Conservation (phyloP, 768 basidiomycete genomes). For the Amylocystis lapponica region DNA sequence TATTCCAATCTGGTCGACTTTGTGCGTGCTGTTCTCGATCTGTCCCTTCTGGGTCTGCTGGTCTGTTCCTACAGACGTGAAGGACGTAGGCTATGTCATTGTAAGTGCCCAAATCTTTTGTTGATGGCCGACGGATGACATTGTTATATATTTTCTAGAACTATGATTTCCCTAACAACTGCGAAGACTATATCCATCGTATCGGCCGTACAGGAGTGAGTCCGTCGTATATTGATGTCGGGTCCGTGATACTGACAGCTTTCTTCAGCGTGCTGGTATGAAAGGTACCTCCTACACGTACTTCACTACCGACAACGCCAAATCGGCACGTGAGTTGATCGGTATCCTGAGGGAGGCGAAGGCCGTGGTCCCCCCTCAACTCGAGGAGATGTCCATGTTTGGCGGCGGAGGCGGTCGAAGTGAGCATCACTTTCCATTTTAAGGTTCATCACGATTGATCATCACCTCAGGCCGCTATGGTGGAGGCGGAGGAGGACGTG, state of each 20-base stretch:
- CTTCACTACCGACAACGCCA: conserved; percentile 95
- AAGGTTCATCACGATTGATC: conserved; percentile 5
- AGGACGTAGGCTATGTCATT: conserved; percentile 98
- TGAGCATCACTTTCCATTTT: conserved; percentile 14
- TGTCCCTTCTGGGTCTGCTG: conserved; percentile 29
- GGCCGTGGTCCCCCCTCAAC: conserved; percentile 76
- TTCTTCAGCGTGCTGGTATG: conserved; percentile 74
- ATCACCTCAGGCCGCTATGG: conserved; percentile 51
- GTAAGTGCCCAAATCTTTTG: conserved; percentile 41
- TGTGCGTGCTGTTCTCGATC: conserved; percentile 18
- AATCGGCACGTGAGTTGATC: conserved; percentile 88
- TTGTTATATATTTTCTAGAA: conserved; percentile 55
- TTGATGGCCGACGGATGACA: neutral
- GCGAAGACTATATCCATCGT: conserved; percentile 97
- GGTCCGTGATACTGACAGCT: neutral
- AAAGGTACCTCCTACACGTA: conserved; percentile 93
- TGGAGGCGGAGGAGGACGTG: conserved; percentile 32
- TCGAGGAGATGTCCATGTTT: conserved; percentile 90
- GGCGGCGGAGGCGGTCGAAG: conserved; percentile 76
- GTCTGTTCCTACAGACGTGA: conserved; percentile 70
- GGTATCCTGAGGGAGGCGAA: conserved; percentile 85
- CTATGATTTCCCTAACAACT: conserved; percentile 97
- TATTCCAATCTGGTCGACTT: conserved; percentile 4
- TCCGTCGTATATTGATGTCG: neutral
- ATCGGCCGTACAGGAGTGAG: conserved; percentile 94